phyloP scores from a whole-genome alignment of 768 basidiomycete species.

The Tubosaeta sp. region DNA sequence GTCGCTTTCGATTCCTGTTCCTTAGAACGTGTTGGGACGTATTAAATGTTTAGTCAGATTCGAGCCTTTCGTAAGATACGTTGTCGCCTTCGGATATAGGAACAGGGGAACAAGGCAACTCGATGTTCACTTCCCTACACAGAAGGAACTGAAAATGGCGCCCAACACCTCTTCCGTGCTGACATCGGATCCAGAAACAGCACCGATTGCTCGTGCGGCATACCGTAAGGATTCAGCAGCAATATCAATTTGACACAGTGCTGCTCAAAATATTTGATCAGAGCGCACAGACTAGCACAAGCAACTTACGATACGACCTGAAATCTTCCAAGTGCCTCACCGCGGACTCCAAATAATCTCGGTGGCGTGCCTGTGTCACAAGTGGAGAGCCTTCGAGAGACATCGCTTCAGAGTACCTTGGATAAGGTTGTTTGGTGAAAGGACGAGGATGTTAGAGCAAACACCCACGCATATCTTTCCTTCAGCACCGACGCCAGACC shows the following conservation, averaged over 20 bases:
- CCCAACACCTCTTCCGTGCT: slow-evolving; percentile 83
- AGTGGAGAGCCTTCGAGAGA: slow-evolving; percentile 41
- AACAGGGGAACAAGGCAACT: neutral
- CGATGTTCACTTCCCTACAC: slow-evolving; percentile 70
- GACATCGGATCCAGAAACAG: slow-evolving; percentile 68
- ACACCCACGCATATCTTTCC: slow-evolving; percentile 23
- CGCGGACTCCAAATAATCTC: slow-evolving; percentile 68
- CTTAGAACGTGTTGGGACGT: neutral
- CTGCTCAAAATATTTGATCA: slow-evolving; percentile 30
- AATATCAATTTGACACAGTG: slow-evolving; percentile 67
- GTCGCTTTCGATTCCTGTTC: neutral
- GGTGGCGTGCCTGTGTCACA: slow-evolving; percentile 77
- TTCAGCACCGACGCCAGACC: slow-evolving; percentile 49
- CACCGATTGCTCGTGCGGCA: slow-evolving; percentile 78
- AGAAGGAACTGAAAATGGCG: slow-evolving; percentile 80
- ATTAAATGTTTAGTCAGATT: neutral
- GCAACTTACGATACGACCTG: slow-evolving; percentile 26
- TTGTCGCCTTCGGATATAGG: neutral
- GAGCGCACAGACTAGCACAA: neutral
- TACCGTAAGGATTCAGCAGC: slow-evolving; percentile 88
- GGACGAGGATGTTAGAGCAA: neutral
- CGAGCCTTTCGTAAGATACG: slow-evolving; percentile 2
- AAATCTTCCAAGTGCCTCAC: slow-evolving; percentile 35
- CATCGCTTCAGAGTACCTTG: slow-evolving; percentile 19
- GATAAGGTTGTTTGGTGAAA: neutral